Evolutionary conservation across 768 basidiomycete species (phyloP).

Genomic region (Mycena kentingensis): DNA sequence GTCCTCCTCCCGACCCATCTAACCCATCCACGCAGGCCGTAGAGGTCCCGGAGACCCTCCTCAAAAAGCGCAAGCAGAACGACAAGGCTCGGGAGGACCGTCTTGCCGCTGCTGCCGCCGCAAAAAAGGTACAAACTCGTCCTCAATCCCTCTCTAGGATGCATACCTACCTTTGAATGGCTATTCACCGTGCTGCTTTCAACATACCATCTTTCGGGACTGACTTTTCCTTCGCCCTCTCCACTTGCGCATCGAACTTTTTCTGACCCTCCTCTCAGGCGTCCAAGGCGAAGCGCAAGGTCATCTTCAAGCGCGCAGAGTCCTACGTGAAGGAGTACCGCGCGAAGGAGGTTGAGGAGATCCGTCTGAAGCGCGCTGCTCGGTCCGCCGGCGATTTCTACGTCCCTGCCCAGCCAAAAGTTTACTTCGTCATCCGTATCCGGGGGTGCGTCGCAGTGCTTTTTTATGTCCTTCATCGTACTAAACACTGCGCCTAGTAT

Average conservation of each 20-base stretch:
- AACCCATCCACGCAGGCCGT: slow-evolving; percentile 64
- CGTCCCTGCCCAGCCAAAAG: slow-evolving; percentile 94
- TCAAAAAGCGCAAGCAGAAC: slow-evolving; percentile 98
- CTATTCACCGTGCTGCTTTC: slow-evolving; percentile 82
- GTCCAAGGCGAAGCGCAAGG: slow-evolving; percentile 87
- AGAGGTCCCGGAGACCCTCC: slow-evolving; percentile 98
- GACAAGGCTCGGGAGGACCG: slow-evolving; percentile 96
- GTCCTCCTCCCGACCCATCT: not conserved
- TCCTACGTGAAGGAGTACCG: slow-evolving; percentile 97
- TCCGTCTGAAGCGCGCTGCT: slow-evolving; percentile 91
- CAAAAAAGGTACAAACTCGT: slow-evolving; percentile 75
- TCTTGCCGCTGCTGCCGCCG: slow-evolving; percentile 76
- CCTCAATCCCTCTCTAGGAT: slow-evolving; percentile 55
- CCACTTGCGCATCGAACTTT: slow-evolving; percentile 19
- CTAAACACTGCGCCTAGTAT: slow-evolving; percentile 65
- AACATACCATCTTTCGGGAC: slow-evolving; percentile 97
- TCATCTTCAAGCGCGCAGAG: slow-evolving; percentile 99
- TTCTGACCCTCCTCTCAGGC: slow-evolving; percentile 51
- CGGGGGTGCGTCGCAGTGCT: slow-evolving; percentile 69
- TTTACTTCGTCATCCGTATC: slow-evolving; percentile 97
- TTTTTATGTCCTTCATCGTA: slow-evolving; percentile 3
- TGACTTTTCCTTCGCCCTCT: slow-evolving; percentile 41
- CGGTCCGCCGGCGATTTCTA: slow-evolving; percentile 94
- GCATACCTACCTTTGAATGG: slow-evolving; percentile 78
- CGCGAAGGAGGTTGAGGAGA: slow-evolving; percentile 90